Conservation (phyloP, 2,329 filamentous ascomycete genomes). For the Colletotrichum sp. region DNA sequence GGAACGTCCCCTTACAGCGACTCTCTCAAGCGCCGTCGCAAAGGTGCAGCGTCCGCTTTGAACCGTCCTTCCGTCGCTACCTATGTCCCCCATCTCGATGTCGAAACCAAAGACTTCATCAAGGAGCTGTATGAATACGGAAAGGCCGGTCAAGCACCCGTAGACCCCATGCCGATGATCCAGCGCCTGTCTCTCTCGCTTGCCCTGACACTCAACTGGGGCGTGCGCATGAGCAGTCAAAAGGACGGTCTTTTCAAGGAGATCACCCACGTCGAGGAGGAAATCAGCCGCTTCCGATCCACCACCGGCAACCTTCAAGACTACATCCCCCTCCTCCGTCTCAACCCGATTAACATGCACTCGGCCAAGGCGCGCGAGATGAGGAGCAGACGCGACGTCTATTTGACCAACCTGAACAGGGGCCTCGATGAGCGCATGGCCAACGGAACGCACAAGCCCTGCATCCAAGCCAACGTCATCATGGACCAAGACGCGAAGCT, state of each 20-base stretch:
- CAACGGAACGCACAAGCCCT: slow-evolving; percentile 65
- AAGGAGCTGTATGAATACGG: slow-evolving; percentile 65
- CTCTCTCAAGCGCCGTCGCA: slow-evolving; percentile 66
- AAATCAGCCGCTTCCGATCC: slow-evolving; percentile 62
- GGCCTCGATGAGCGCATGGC: slow-evolving; percentile 66
- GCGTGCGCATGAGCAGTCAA: slow-evolving; percentile 62
- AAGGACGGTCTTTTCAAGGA: slow-evolving; percentile 63
- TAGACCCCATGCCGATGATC: slow-evolving; percentile 73
- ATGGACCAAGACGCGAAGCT: slow-evolving; percentile 67
- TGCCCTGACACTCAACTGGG: slow-evolving; percentile 70
- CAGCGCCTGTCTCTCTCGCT: slow-evolving; percentile 68
- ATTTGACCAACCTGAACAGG: slow-evolving; percentile 60
- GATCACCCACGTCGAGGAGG: slow-evolving; percentile 67
- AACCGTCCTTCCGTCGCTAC: slow-evolving; percentile 69
- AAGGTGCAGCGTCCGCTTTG: slow-evolving; percentile 68
- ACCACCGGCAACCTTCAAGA: slow-evolving; percentile 68
- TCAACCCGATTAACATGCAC: slow-evolving; percentile 67
- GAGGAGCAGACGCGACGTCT: slow-evolving; percentile 63
- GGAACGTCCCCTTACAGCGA: slow-evolving; percentile 72
- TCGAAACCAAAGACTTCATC: slow-evolving; percentile 68
- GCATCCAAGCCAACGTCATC: slow-evolving; percentile 72
- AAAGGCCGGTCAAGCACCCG: slow-evolving; percentile 53
- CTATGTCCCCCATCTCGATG: slow-evolving; percentile 66
- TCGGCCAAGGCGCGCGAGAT: slow-evolving; percentile 64
- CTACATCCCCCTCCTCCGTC: slow-evolving; percentile 61